phyloP scores from a whole-genome alignment of 1,284 basidiomycete species.

The Ustilago sp. region DNA sequence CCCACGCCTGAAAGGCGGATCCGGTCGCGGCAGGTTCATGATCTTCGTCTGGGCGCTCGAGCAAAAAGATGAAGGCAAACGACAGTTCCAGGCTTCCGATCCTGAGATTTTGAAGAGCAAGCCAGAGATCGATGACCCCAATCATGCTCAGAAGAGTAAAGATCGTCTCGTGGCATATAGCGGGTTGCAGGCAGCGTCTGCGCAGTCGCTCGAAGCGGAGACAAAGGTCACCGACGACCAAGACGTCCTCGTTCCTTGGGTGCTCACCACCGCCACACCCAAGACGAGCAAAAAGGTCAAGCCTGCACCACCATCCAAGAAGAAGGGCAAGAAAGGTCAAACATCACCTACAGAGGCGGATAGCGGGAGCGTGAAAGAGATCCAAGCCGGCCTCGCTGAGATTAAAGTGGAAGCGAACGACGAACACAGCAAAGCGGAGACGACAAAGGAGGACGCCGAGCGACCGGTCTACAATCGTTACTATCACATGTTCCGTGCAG shows the following conservation, averaged over 20 bases:
- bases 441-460: conserved; percentile 6
- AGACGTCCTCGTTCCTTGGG: conserved; percentile 68
- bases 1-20: conserved; percentile 17
- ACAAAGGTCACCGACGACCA: conserved; percentile 40
- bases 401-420: conserved; percentile 9
- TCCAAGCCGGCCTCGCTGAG: conserved; percentile 12
- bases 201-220: background rate
- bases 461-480: conserved; percentile 63
- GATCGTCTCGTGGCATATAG: conserved; percentile 43
- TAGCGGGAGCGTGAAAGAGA: conserved; percentile 7
- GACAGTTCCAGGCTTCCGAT: conserved; percentile 53
- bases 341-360: background rate
- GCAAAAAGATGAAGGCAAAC: conserved; percentile 76
- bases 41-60: conserved; percentile 99
- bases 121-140: conserved; percentile 34
- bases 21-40: conserved; percentile 79
- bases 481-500: conserved; percentile 65
- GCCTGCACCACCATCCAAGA: background rate
- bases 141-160: conserved; percentile 21
- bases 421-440: background rate
- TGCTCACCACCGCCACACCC: conserved; percentile 41
- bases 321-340: conserved; percentile 10
- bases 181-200: conserved; percentile 19
- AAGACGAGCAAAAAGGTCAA: conserved; percentile 16
- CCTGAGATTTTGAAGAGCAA: conserved; percentile 21